Evolutionary conservation across 164 flowering plant genomes (phyloP).

Genomic region (Umbellularia californica): DNA sequence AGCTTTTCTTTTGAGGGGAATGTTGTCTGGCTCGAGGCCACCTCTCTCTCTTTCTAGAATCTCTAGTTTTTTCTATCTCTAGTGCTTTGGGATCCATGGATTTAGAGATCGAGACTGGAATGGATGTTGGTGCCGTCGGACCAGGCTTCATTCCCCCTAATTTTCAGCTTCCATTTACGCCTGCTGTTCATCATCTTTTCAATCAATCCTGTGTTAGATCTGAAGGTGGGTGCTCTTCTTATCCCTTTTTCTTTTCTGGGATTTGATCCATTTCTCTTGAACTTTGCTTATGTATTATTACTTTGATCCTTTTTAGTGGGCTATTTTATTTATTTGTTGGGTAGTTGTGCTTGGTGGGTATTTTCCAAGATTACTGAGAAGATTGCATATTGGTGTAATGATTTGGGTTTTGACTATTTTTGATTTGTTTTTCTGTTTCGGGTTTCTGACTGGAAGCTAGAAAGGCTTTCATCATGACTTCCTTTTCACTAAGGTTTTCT

Average conservation of each 20-base stretch:
- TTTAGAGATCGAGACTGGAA: not conserved
- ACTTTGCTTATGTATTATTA: too few relatives aligned
- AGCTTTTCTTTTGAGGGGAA: conserved; percentile 61
- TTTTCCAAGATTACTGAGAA: conserved; percentile 15
- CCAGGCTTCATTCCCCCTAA: conserved; percentile 90
- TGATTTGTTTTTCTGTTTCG: not conserved
- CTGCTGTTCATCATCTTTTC: not conserved
- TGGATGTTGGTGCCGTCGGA: conserved; percentile 41
- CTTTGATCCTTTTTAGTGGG: not conserved
- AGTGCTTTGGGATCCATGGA: conserved; percentile 9
- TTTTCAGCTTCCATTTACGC: conserved; percentile 20
- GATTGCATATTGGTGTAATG: conserved; percentile 56
- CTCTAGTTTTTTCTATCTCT: not conserved
- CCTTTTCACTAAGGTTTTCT: conserved; percentile 1
- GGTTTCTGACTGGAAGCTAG: conserved; percentile 19
- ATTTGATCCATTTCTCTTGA: not conserved
- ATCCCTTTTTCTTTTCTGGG: not conserved
- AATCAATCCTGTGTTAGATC: not conserved
- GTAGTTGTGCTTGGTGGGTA: not conserved
- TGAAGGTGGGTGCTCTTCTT: conserved; percentile 13
- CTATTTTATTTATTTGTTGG: not conserved
- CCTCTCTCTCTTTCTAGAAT: not conserved
- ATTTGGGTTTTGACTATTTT: conserved; percentile 35
- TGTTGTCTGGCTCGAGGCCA: conserved; percentile 86
- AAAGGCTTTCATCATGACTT: conserved; percentile 41